Conservation (phyloP, 2,329 filamentous ascomycete species). For the Epichloe bromicola region DNA sequence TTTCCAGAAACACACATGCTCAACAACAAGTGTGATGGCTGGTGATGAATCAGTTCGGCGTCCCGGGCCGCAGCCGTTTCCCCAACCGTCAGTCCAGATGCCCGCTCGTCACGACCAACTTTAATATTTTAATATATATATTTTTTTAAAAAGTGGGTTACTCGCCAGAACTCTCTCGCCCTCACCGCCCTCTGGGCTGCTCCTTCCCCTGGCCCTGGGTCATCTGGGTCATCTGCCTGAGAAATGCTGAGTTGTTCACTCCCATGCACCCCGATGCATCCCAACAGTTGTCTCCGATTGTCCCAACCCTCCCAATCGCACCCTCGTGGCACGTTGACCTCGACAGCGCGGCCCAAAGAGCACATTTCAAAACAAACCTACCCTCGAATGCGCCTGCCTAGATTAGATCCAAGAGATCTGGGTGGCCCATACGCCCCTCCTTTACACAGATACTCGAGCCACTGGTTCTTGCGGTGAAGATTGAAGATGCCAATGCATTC, state of each 20-base stretch:
- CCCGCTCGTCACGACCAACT: background rate
- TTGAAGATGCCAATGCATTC: background rate
- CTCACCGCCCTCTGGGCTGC: background rate
- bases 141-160: background rate
- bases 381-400: background rate
- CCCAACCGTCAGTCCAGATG: background rate
- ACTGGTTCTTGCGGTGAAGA: slow-evolving; percentile 2
- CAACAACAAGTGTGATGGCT: background rate
- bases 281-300: background rate
- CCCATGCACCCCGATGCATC: slow-evolving; percentile 5
- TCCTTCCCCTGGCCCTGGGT: slow-evolving; percentile 3
- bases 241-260: slow-evolving; percentile 19
- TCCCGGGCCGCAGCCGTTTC: background rate
- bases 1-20: background rate
- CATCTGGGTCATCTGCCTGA: slow-evolving; percentile 23
- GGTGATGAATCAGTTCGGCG: background rate
- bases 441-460: background rate
- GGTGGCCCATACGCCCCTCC: background rate
- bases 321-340: background rate
- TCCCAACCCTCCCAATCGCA: background rate
- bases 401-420: background rate
- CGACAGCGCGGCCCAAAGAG: background rate
- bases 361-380: background rate
- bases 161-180: background rate
- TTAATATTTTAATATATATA: background rate